Conservation (phyloP, 1,284 basidiomycete genomes). For the Sporisorium exsertum region DNA sequence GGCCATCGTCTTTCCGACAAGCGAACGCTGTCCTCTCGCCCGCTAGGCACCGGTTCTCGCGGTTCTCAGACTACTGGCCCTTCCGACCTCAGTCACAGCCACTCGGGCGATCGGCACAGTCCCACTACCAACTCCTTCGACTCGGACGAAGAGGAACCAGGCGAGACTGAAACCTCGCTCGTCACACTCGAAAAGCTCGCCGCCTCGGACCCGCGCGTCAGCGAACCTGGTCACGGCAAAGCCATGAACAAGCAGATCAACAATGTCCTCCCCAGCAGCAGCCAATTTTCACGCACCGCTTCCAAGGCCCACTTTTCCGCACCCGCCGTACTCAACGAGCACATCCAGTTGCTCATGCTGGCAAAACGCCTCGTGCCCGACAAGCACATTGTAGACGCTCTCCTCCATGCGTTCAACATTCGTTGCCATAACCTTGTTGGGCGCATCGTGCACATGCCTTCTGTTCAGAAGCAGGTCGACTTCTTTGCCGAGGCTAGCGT, state of each 20-base stretch:
- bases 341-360: slow-evolving; percentile 37
- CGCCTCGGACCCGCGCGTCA: slow-evolving; percentile 39
- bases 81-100: slow-evolving; percentile 20
- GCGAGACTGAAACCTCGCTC: slow-evolving; percentile 39
- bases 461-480: slow-evolving; percentile 36
- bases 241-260: slow-evolving; percentile 40
- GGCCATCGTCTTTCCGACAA: slow-evolving; percentile 18
- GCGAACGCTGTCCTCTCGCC: slow-evolving; percentile 12
- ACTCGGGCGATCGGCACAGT: slow-evolving; percentile 22
- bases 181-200: slow-evolving; percentile 45
- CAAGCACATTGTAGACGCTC: slow-evolving; percentile 23
- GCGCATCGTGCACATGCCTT: slow-evolving; percentile 54
- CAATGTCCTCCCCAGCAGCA: slow-evolving; percentile 11
- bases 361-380: slow-evolving; percentile 34
- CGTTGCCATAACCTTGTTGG: slow-evolving; percentile 50
- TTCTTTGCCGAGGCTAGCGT: slow-evolving; percentile 33
- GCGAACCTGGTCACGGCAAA: slow-evolving; percentile 39
- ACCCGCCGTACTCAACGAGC: slow-evolving; percentile 25
- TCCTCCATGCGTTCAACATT: slow-evolving; percentile 31
- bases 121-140: slow-evolving; percentile 17
- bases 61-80: slow-evolving; percentile 27
- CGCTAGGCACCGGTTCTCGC: slow-evolving; percentile 31
- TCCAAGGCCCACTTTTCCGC: slow-evolving; percentile 25
- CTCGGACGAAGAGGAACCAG: slow-evolving; percentile 36
- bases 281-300: slow-evolving; percentile 7